phyloP scores from a whole-genome alignment of 192 early-diverging fungal genomes.

The Tieghemiomyces parasiticus region DNA sequence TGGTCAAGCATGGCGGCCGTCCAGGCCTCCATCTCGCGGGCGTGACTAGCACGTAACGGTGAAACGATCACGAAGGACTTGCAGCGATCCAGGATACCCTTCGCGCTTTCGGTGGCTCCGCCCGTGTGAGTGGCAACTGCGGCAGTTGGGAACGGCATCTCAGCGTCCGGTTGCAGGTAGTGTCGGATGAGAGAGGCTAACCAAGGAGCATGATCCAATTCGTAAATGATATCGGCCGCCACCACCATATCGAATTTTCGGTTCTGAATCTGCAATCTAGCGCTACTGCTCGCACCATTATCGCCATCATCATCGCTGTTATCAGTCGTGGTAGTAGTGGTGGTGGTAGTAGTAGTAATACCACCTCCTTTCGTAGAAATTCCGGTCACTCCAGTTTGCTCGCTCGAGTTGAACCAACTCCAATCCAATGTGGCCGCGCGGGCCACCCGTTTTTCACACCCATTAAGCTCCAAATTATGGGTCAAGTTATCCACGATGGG shows the following conservation, averaged over 20 bases:
- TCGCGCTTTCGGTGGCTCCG: no score
- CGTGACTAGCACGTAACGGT: neutral
- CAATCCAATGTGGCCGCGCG: neutral
- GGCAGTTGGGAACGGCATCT: no score
- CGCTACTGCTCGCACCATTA: no score
- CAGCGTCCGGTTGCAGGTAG: no score
- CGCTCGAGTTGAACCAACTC: conserved; percentile 10
- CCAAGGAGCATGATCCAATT: neutral
- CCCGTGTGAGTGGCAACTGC: no score
- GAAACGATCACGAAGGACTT: neutral
- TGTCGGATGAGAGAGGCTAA: neutral
- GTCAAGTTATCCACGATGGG: neutral
- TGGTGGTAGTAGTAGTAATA: no score
- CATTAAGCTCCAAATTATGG: neutral
- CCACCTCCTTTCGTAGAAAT: no score
- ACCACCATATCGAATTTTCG: neutral
- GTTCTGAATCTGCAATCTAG: no score
- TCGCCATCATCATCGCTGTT: no score
- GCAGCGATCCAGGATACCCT: neutral
- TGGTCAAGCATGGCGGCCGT: neutral
- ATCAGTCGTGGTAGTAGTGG: no score
- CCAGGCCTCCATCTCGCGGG: neutral
- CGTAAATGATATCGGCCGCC: conserved; percentile 8
- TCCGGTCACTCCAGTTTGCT: no score
- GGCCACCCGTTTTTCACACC: no score